These are phyloP conservation scores for Didymella lethalis DNA, from an alignment of 2,329 filamentous ascomycete species.

Conservation along the genomic window DNA sequence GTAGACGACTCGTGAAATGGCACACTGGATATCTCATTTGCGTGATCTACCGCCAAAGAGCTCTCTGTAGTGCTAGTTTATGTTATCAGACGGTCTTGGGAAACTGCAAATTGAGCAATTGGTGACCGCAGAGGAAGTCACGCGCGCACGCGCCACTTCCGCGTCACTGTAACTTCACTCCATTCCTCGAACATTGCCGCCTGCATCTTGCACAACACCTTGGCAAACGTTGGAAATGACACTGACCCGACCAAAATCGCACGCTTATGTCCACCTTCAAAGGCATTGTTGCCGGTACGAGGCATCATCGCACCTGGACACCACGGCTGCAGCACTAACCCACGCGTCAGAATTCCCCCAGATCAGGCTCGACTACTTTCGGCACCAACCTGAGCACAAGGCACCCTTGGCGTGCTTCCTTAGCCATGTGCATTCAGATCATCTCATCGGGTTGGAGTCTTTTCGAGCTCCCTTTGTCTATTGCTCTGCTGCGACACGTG, in stretches of 20 bases:
- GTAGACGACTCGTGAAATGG: no score
- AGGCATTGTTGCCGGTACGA: conserved; percentile 41
- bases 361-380: conserved; percentile 86
- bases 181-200: neutral
- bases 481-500: conserved; percentile 82
- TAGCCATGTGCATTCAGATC: conserved; percentile 92
- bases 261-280: conserved; percentile 47
- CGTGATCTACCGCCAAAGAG: no score
- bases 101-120: neutral
- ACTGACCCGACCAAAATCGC: neutral
- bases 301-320: neutral
- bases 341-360: conserved; percentile 72
- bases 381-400: conserved; percentile 60
- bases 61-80: no score
- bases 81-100: neutral
- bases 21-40: no score
- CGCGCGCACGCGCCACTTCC: conserved; percentile 14
- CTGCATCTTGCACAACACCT: neutral
- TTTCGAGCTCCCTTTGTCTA: conserved; percentile 85
- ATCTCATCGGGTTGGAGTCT: conserved; percentile 80
- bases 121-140: conserved; percentile 3
- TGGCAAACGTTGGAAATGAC: conserved; percentile 7
- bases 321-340: conserved; percentile 11
- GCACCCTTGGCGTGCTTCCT: conserved; percentile 85
- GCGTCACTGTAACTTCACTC: conserved; percentile 4